phyloP scores from a whole-genome alignment of 1,139 yeast species.

The Schizosaccharomyces versatilis region DNA sequence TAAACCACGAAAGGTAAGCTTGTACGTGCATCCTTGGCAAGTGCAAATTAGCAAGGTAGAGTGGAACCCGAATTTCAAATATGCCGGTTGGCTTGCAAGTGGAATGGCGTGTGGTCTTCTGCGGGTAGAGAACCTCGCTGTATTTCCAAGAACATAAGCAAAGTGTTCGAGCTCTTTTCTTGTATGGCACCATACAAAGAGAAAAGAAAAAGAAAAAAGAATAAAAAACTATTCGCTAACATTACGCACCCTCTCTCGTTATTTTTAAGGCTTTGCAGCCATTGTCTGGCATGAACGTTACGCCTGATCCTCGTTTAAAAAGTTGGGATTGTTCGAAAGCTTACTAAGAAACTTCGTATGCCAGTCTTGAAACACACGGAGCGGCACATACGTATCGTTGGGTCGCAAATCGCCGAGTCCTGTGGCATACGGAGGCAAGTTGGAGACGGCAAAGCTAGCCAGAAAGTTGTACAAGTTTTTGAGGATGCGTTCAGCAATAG shows the following conservation, averaged over 20 bases:
- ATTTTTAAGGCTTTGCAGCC: no score
- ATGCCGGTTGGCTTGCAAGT: conserved; percentile 6
- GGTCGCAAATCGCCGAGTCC: conserved; percentile 7
- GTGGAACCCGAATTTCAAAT: conserved; percentile 3
- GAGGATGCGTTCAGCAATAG: conserved; percentile 65
- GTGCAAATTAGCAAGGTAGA: background rate
- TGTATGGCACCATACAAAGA: no score
- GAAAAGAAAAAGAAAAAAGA: no score
- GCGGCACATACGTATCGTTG: conserved; percentile 4
- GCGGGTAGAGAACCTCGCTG: conserved; percentile 4
- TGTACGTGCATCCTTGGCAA: conserved; percentile 4
- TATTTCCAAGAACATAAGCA: background rate
- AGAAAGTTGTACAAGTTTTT: conserved; percentile 78
- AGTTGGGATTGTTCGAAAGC: conserved; percentile 58
- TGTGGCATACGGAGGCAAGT: conserved; percentile 5
- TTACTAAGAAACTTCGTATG: conserved; percentile 68
- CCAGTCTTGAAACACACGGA: conserved; percentile 73
- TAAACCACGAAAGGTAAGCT: conserved; percentile 1
- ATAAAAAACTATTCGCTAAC: no score
- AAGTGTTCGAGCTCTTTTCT: background rate
- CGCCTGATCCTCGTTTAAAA: conserved; percentile 27
- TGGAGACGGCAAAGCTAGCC: conserved; percentile 52
- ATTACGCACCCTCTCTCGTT: no score
- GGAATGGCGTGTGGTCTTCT: conserved; percentile 5
- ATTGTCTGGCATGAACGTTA: background rate